Evolutionary conservation across 768 basidiomycete species (phyloP), one percentile per base, ranked within the genome.

Genomic region (Auricularia auricula-judae): DNA sequence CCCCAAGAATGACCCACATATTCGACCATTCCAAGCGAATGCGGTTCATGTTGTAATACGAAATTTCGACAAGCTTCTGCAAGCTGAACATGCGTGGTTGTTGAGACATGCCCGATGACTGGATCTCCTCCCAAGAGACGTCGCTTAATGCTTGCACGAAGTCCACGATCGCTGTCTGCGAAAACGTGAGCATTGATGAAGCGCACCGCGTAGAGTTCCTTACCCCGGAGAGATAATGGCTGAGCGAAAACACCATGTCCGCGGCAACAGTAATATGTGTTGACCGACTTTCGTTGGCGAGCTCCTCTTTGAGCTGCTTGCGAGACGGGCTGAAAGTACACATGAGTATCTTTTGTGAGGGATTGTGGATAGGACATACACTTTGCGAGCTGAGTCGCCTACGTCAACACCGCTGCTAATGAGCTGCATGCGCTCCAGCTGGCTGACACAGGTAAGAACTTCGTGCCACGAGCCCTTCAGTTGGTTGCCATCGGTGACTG

Each of bases 61-160:
- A 97, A 64, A 99, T 98, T 72, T 99, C 97, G 47, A 98, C 96
- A 42, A 99, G 80, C 76, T 98, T 99, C 75, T 98, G 95, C 64
- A 99, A 77, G 74, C 95, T 96, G 81, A 98, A 99, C 64, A 98
- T 79, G 33, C 97, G 86, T 1, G 97, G 96, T 72, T 93, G 89
- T 66, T 95, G 88, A 3, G 96, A 96, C 35, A 93, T 77, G 18
- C 94, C 94, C 0, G 97, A 98, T 0, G 94, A 95, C 74, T 97
- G 93, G 43, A 99, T 99, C 76, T 99, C 97, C 74, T 98, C 93
- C 96, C 96, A 98, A 44, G 97, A 99, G 43, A 99, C 91, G 70
- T 96, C 93, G 72, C 93, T 92, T 3, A 99, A 79, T 2, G 97
- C 94, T 74, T 88, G 89, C 3, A 98, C 97, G 68, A 99, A 99